Evolutionary conservation across 148 eudicot species (phyloP), one percentile per base, ranked within the genome.

Genomic region (Agrostemma githago): DNA sequence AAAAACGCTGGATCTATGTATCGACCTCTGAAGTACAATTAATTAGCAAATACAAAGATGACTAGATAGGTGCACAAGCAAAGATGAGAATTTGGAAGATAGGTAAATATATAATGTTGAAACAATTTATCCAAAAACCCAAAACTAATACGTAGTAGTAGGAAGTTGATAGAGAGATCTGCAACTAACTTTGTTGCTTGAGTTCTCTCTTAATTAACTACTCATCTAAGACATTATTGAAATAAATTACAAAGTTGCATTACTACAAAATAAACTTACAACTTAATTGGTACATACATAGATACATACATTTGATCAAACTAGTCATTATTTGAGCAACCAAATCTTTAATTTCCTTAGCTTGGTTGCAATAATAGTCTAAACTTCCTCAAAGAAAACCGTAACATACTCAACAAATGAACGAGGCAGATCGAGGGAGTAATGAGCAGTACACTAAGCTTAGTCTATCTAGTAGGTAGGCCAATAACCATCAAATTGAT

Each of bases 401-500:
- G 60, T 39, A 43, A 11, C 12, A 58, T 6, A 11, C 15, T 6
- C 20, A 26, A 26, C 34, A 1, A 26, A 26, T 26, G 34, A 26
- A 26, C 34, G 34, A 26, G 34, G 1, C 34, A 26, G 34, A 26
- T 0, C 1, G 34, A 26, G 0, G 34, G 34, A 26, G 34, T 26
- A 26, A 0, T 26, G 34, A 26, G 34, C 1, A 26, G 0, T 40
- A 38, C 0, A 5, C 1, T 39, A 10, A 5, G 56, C 44, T 9
- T 8, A 1, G 34, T 20, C 26, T 60, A 20, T 8, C 76, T 79
- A 89, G 77, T 89, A 89, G 20, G 88, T 60, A 78, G 90, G 81
- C 97, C 97, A 92, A 71, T 89, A 92, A 60, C 81, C 83, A 69
- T 88, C 97, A 53, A 86, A 82, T 16, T 72, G 75, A 58, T 92